Evolutionary conservation across 768 basidiomycete genomes (phyloP), one percentile per base, ranked within the genome.

Genomic region (Russula earlei): DNA sequence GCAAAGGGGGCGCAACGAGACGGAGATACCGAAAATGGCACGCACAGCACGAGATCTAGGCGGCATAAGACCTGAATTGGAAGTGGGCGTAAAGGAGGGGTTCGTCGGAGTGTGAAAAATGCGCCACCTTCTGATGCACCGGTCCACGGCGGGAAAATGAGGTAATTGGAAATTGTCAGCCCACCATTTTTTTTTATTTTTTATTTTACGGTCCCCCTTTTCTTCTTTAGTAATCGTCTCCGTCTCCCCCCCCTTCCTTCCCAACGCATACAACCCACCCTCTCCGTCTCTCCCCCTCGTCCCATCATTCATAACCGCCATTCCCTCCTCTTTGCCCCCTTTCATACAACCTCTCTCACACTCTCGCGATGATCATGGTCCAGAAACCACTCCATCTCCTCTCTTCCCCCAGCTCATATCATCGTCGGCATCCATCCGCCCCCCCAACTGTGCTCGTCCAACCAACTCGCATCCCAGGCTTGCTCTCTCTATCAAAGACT

Each of bases 401-500:
- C 34, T 60, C 67, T 33, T 62, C 72, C 0, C 63, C 63, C 1
- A 51, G 64, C 34, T 65, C 68, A 42, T 22, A 56, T 38, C 85
- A 86, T 67, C 74, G 80, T 58, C 75, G 87, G 52, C 79, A 81
- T 65, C 81, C 85, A 19, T 87, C 86, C 0, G 85, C 86, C 0
- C 83, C 83, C 8, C 78, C 80, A 0, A 75, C 80, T 34, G 78
- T 84, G 63, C 75, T 82, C 58, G 80, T 85, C 4, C 84, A 85
- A 67, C 81, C 87, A 3, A 86, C 87, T 12, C 77, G 77, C 52
- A 85, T 80, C 0, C 87, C 86, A 0, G 87, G 87, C 66, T 75
- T 89, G 9, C 77, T 89, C 49, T 78, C 82, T 46, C 75, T 89
- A 48, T 80, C 84, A 52, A 84, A 82, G 74, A 82, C 81, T 12